Base-by-base conservation (phyloP, 2,329 filamentous ascomycete species). In the Colletotrichum higginsianum region DNA sequence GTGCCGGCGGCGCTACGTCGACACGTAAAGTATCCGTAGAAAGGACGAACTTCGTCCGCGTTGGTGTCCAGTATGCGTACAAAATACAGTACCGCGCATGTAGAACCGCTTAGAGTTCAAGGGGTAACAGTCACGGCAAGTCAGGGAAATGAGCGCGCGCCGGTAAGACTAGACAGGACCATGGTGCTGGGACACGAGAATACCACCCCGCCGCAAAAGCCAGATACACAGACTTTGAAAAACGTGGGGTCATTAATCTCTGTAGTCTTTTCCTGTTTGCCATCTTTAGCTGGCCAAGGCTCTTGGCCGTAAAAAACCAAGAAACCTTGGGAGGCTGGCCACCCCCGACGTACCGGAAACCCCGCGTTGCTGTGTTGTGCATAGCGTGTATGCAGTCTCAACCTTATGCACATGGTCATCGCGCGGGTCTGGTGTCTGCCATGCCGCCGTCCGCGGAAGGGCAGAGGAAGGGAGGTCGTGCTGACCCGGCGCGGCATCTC, bases 401-500 rank as follows among this genome's bases (percentile, higher is more conserved):
- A 40, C 35, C 30, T 15, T 42, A 6, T 23, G 35, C 18, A 44
- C 11, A 16, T 42, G 49, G 40, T 21, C 23, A 30, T 53, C 30
- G 30, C 30, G 7, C 30, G 30, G 30, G 30, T 30, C 30, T 38
- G 23, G 21, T 30, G 15, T 61, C 3, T 2, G 26, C 23, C 46
- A 12, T 49, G 18, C 42, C 58, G 18, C 42, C 58, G 30, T 23
- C 44, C 16, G 15, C 18, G 23, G n/a, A 50, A 61, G 38, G 40
- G 30, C 46, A 26, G 44, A 26, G 13, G 26, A 23, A 46, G 50
- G 67, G 52, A 61, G 64, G 57, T 60, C 65, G 57, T 68, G 68
- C 65, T 68, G 58, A 61, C 68, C 68, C 64, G 65, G 46, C 68
- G 68, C 65, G 65, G 58, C 68, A 68, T 68, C 68, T 55, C 58